Percentiles rank a stretch among this genome's conserved stretches.
Evolutionary conservation across 345 rosid species (phyloP).

Genomic region (Angophora floribunda): DNA sequence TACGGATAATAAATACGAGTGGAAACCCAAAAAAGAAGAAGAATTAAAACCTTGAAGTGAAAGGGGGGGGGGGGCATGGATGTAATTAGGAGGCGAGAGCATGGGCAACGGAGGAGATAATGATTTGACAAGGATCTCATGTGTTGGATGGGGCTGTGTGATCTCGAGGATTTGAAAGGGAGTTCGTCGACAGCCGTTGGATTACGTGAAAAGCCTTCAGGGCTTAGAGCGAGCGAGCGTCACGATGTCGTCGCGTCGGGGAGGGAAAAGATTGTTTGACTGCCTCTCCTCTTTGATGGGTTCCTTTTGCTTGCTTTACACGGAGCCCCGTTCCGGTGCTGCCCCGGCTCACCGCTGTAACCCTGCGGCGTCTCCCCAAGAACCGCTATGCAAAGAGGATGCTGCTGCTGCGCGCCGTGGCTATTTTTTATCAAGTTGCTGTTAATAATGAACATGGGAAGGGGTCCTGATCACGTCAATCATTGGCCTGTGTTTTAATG

Average conservation of each 20-base stretch:
- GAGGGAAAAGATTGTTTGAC: background rate
- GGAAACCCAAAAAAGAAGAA: background rate
- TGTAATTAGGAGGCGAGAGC: background rate
- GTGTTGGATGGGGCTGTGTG: background rate
- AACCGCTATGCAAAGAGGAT: background rate
- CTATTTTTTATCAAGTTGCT: background rate
- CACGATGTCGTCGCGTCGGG: constrained; percentile 1
- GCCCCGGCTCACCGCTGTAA: background rate
- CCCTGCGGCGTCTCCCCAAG: background rate
- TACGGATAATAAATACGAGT: background rate
- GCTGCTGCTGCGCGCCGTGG: background rate
- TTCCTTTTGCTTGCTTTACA: background rate
- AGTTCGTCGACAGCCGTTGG: background rate
- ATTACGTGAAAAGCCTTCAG: background rate
- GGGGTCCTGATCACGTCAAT: background rate
- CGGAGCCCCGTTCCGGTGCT: background rate
- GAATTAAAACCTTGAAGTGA: background rate
- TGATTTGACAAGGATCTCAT: background rate
- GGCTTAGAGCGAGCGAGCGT: background rate
- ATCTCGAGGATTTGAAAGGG: constrained; percentile 3
- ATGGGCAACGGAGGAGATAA: background rate
- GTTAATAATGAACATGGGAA: background rate
- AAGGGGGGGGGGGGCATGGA: background rate
- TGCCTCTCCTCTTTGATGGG: background rate
- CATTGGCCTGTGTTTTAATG: background rate